Percentiles rank a stretch among this genome's conserved stretches.
These are phyloP conservation scores for Curvularia hawaiiensis DNA, from an alignment of 2,329 filamentous ascomycete species.

Conservation along the genomic window DNA sequence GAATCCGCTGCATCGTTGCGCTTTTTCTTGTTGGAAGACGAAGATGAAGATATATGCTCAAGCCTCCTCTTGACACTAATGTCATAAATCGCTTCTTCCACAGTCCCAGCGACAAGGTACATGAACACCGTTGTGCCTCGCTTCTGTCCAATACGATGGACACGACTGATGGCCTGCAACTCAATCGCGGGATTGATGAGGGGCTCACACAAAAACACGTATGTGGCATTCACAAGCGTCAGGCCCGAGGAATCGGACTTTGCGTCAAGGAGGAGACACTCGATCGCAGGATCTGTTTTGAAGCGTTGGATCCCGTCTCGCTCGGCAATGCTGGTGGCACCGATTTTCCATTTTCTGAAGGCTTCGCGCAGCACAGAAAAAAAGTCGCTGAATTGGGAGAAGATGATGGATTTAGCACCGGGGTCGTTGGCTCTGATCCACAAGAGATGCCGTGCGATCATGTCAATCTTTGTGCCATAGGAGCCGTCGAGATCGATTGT, in stretches of 20 bases:
- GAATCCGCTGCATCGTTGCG: neutral
- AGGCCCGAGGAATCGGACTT: conserved; percentile 87
- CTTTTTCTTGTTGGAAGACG: neutral
- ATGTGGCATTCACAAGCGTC: conserved; percentile 89
- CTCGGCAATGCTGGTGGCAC: conserved; percentile 71
- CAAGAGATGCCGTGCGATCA: conserved; percentile 69
- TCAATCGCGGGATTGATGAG: conserved; percentile 92
- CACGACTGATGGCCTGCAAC: conserved; percentile 90
- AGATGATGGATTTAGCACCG: conserved; percentile 90
- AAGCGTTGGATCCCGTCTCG: conserved; percentile 75
- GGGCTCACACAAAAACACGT: conserved; percentile 94
- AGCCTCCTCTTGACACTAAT: conserved; percentile 80
- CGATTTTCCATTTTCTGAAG: conserved; percentile 73
- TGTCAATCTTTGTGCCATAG: conserved; percentile 92
- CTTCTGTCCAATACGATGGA: conserved; percentile 91
- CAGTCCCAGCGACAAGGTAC: conserved; percentile 87
- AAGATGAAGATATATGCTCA: conserved; percentile 67
- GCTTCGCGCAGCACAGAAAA: conserved; percentile 74
- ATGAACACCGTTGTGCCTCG: conserved; percentile 93
- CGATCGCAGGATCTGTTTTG: conserved; percentile 71
- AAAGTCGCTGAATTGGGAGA: conserved; percentile 88
- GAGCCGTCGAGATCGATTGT: conserved; percentile 74
- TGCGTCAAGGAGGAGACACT: conserved; percentile 89
- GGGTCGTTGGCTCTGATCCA: conserved; percentile 86
- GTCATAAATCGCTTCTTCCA: conserved; percentile 91